These are phyloP conservation scores for Giardia muris DNA, from an alignment of 208 protist species.

Conservation along the genomic window DNA sequence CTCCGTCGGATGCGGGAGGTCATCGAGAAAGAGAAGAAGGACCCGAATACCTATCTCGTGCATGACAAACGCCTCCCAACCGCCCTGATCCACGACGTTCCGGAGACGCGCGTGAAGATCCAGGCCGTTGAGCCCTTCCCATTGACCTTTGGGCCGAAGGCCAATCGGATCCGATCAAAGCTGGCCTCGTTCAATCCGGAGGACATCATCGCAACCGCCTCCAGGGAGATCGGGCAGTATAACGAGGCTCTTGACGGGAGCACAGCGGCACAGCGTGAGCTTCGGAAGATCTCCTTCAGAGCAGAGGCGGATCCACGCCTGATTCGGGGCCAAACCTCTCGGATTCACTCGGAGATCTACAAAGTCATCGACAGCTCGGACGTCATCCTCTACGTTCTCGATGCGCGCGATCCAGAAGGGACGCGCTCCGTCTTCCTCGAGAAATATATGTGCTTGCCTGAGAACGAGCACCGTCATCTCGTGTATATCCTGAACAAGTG, in stretches of 20 bases:
- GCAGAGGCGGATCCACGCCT: slow-evolving; percentile 55
- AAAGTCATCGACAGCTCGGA: slow-evolving; percentile 97
- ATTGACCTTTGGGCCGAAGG: slow-evolving; percentile 25
- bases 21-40: neutral
- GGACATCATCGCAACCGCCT: neutral
- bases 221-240: neutral
- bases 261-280: neutral
- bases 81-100: slow-evolving; percentile 6
- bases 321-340: slow-evolving; percentile 84
- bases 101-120: slow-evolving; percentile 1
- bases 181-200: neutral
- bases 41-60: slow-evolving; percentile 29
- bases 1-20: slow-evolving; percentile 27
- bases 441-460: slow-evolving; percentile 43
- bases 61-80: slow-evolving; percentile 21
- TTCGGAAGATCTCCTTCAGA: neutral
- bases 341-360: slow-evolving; percentile 97
- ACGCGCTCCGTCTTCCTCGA: slow-evolving; percentile 67
- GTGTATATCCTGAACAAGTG: slow-evolving; percentile 99
- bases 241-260: neutral
- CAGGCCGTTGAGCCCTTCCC: slow-evolving; percentile 28
- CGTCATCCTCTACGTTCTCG: slow-evolving; percentile 85
- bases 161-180: slow-evolving; percentile 14
- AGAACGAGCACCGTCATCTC: slow-evolving; percentile 84
- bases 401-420: slow-evolving; percentile 90